Conservation (phyloP, 805 yeast genomes). For the Saturnispora ahearnii region DNA sequence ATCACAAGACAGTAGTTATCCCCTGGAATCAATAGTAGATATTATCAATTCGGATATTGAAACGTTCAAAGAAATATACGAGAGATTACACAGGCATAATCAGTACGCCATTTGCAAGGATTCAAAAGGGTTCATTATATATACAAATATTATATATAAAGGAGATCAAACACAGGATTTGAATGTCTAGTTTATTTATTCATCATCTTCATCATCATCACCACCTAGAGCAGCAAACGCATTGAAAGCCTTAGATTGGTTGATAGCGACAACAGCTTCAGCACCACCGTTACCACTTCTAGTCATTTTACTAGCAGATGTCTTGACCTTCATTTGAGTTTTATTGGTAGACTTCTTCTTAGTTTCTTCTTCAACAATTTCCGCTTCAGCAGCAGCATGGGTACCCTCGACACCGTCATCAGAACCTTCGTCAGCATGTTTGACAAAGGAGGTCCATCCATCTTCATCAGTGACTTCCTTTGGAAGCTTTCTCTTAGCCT, state of each 20-base stretch:
- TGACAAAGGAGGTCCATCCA: constrained; percentile 68
- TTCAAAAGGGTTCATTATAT: neutral
- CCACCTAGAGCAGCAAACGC: constrained; percentile 72
- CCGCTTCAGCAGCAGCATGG: constrained; percentile 25
- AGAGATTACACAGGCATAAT: neutral
- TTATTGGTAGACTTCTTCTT: constrained; percentile 33
- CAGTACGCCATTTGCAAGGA: neutral
- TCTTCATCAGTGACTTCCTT: constrained; percentile 59
- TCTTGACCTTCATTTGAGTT: constrained; percentile 45
- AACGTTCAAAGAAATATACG: neutral
- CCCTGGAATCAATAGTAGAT: neutral
- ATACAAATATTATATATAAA: neutral
- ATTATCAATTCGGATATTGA: neutral
- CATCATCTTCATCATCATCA: constrained; percentile 29
- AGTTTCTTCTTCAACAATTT: constrained; percentile 32
- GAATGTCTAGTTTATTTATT: neutral
- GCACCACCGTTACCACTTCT: constrained; percentile 59
- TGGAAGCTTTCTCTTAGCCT: constrained; percentile 28
- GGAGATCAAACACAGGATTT: neutral
- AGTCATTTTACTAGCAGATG: constrained; percentile 67
- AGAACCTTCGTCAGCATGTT: constrained; percentile 26
- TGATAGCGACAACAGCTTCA: constrained; percentile 55
- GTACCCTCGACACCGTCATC: constrained; percentile 37
- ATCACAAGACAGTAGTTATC: neutral
- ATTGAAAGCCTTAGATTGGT: constrained; percentile 58